Percentiles rank a stretch among this genome's conserved stretches.
Evolutionary conservation across 2,329 filamentous ascomycete genomes (phyloP).

Genomic region (Phaeophleospora eucalypticola): DNA sequence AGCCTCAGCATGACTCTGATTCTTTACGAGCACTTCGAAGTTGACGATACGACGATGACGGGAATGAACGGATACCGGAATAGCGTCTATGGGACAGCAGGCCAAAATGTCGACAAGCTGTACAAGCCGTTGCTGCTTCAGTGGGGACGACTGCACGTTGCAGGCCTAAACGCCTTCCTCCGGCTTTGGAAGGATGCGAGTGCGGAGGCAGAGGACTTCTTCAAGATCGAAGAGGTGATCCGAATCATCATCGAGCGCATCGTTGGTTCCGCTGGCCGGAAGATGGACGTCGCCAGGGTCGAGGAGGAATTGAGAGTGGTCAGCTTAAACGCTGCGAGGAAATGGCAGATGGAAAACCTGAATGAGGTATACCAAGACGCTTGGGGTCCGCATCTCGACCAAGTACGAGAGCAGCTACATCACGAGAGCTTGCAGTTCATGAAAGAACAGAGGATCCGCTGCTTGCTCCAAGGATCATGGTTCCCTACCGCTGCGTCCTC

Average conservation of each 20-base stretch:
- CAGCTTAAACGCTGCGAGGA: constrained; percentile 71
- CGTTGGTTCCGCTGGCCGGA: constrained; percentile 74
- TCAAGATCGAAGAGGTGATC: constrained; percentile 86
- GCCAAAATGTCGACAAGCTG: constrained; percentile 66
- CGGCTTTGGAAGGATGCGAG: constrained; percentile 88
- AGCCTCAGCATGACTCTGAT: constrained; percentile 83
- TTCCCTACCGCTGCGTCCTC: constrained; percentile 58
- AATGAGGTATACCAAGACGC: constrained; percentile 89
- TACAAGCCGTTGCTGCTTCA: constrained; percentile 86
- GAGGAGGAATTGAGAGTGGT: constrained; percentile 86
- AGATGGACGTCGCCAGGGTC: constrained; percentile 78
- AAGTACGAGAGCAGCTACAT: constrained; percentile 86
- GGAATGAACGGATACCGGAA: constrained; percentile 11
- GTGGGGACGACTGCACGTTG: constrained; percentile 86
- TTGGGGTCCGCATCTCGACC: constrained; percentile 83
- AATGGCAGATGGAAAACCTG: constrained; percentile 88
- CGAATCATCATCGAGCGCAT: constrained; percentile 87
- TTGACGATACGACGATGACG: constrained; percentile 51
- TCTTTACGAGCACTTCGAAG: constrained; percentile 92
- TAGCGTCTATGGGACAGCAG: constrained; percentile 31
- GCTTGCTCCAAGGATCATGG: constrained; percentile 84
- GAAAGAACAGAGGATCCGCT: constrained; percentile 92
- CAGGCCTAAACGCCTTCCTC: constrained; percentile 81
- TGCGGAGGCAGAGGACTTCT: constrained; percentile 80
- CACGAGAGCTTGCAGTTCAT: constrained; percentile 93